Conservation (phyloP, 257 asterid species). For the Cruciata laevipes region DNA sequence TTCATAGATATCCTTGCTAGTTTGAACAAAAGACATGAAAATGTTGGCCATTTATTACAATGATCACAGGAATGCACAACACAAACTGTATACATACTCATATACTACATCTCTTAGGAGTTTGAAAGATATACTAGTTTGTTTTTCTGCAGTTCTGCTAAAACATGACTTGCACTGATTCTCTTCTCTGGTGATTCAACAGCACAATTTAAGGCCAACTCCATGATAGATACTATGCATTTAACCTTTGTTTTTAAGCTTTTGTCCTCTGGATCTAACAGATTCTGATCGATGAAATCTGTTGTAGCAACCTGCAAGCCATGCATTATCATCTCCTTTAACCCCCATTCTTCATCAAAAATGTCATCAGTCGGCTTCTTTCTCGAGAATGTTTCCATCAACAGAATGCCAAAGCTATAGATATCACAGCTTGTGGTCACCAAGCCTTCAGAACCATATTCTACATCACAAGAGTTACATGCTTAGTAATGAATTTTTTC, state of each 20-base stretch:
- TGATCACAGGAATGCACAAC: too few species aligned
- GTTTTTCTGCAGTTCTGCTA: not conserved
- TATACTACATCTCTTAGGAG: not conserved
- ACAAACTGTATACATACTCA: too few species aligned
- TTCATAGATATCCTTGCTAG: too few species aligned
- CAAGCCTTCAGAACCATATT: slow-evolving; percentile 7
- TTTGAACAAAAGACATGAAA: too few species aligned
- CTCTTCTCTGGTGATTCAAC: slow-evolving; percentile 4
- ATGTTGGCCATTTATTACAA: too few species aligned
- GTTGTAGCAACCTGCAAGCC: not conserved
- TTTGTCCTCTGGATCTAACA: not conserved
- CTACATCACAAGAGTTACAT: not conserved
- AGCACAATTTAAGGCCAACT: slow-evolving; percentile 4
- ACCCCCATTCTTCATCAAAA: not conserved
- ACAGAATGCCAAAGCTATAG: slow-evolving; percentile 11
- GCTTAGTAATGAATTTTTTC: too few species aligned
- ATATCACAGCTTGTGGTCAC: slow-evolving; percentile 11
- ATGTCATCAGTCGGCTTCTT: slow-evolving; percentile 15
- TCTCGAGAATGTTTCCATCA: slow-evolving; percentile 15
- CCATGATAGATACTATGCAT: not conserved
- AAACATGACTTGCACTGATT: not conserved
- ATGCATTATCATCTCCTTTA: not conserved
- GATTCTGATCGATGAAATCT: not conserved
- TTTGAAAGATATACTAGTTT: not conserved
- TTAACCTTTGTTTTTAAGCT: not conserved